Conservation (phyloP, 177 flowering plant species). For the Tripterygium wilfordii region DNA sequence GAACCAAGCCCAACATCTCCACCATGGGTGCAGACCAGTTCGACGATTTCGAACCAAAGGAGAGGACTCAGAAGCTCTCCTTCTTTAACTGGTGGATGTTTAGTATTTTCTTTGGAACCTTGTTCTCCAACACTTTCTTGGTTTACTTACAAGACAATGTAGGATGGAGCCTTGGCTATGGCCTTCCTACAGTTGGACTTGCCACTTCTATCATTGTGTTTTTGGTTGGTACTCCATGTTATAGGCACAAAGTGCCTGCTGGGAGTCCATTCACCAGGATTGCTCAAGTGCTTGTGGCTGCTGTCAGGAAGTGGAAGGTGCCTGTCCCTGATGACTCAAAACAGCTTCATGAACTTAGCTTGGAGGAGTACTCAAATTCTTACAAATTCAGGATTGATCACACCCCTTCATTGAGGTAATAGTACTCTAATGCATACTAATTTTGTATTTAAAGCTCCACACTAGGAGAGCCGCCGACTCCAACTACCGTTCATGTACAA, state of each 20-base stretch:
- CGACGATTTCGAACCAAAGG: conserved; percentile 64
- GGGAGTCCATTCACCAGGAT: conserved; percentile 57
- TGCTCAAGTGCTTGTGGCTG: conserved; percentile 42
- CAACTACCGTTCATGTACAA: too few species aligned
- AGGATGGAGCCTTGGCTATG: conserved; percentile 54
- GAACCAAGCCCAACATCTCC: conserved; percentile 67
- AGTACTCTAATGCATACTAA: too few species aligned
- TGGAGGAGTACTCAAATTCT: conserved; percentile 26
- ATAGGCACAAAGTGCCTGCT: conserved; percentile 46
- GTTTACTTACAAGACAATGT: conserved; percentile 63
- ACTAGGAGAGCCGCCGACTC: too few species aligned
- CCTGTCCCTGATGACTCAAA: conserved; percentile 35
- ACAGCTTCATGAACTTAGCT: conserved; percentile 44
- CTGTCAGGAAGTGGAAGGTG: conserved; percentile 32
- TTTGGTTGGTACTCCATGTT: conserved; percentile 40
- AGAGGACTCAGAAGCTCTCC: conserved; percentile 54
- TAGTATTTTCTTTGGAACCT: conserved; percentile 60
- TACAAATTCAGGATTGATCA: conserved; percentile 32
- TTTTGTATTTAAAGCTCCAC: too few species aligned
- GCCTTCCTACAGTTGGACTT: conserved; percentile 48
- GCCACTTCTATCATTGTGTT: conserved; percentile 33
- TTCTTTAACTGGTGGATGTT: conserved; percentile 89
- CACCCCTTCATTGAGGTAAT: conserved; percentile 33
- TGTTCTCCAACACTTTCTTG: conserved; percentile 52
- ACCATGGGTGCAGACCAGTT: conserved; percentile 74